Conservation (phyloP, 768 basidiomycete species). For the Suillus americanus region DNA sequence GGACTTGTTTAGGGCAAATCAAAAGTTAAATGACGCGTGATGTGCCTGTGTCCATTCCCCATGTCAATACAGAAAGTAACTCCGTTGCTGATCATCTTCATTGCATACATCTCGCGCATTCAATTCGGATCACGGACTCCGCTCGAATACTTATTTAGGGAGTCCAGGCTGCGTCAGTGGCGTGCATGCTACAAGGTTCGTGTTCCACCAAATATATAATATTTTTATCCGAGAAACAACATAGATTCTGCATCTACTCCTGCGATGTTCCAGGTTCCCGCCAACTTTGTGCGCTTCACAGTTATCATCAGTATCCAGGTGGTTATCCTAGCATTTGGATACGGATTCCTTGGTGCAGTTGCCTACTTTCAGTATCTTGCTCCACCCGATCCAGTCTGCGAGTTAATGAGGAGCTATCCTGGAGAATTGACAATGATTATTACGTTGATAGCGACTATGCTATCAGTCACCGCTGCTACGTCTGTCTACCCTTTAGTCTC, state of each 20-base stretch:
- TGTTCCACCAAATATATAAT: background rate
- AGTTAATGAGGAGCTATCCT: background rate
- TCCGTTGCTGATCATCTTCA: background rate
- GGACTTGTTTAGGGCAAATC: too few relatives aligned
- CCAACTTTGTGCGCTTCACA: background rate
- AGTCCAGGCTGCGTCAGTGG: background rate
- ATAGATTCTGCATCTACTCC: background rate
- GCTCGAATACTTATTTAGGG: background rate
- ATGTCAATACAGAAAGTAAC: background rate
- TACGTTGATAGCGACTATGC: constrained; percentile 4
- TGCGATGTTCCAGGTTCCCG: background rate
- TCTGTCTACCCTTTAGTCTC: background rate
- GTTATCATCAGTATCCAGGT: background rate
- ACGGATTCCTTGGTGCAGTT: constrained; percentile 10
- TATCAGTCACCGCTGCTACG: background rate
- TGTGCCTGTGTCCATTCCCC: background rate
- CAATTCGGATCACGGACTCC: background rate
- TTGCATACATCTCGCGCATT: background rate
- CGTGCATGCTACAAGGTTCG: background rate
- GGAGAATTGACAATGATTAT: constrained; percentile 5
- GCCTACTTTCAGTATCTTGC: constrained; percentile 1
- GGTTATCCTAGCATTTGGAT: constrained; percentile 6
- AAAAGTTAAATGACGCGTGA: background rate
- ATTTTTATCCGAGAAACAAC: background rate
- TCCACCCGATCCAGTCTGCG: background rate